A percentile compares a stretch with the other conserved stretches of the same genome.
phyloP scores from a whole-genome alignment of 768 basidiomycete genomes.

The Pilatotrama ljubarskyi region DNA sequence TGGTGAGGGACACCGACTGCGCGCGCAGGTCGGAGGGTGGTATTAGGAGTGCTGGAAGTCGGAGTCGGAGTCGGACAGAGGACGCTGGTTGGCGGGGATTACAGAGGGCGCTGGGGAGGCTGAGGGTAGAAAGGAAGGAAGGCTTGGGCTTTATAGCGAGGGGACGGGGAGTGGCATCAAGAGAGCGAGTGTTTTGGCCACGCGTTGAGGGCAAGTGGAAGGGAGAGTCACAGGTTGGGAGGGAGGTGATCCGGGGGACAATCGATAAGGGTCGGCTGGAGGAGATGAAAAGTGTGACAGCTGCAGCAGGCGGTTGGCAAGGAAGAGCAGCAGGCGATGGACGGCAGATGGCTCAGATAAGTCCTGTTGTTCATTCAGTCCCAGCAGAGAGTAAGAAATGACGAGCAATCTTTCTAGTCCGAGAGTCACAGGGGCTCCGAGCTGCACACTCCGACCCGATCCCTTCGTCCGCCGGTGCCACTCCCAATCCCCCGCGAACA shows the following conservation, averaged over 20 bases:
- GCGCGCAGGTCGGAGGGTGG: background rate
- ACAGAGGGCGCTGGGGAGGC: slow-evolving; percentile 17
- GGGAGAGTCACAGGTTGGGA: slow-evolving; percentile 28
- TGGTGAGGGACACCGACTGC: slow-evolving; percentile 4
- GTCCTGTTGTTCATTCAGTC: no score
- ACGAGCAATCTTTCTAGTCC: background rate
- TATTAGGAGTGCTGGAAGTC: slow-evolving; percentile 12
- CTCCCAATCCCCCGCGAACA: slow-evolving; percentile 12
- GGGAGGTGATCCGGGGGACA: slow-evolving; percentile 25
- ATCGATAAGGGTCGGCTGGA: slow-evolving; percentile 31
- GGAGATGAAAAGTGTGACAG: slow-evolving; percentile 4
- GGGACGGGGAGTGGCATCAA: slow-evolving; percentile 21
- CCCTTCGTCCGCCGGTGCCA: slow-evolving; percentile 3
- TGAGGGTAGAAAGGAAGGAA: slow-evolving; percentile 15
- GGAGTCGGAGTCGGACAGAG: background rate
- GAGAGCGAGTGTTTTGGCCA: slow-evolving; percentile 16
- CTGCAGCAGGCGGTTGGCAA: slow-evolving; percentile 14
- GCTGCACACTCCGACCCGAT: slow-evolving; percentile 8
- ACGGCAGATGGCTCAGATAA: slow-evolving; percentile 3
- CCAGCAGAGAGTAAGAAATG: background rate
- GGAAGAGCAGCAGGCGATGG: slow-evolving; percentile 6
- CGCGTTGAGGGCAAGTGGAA: slow-evolving; percentile 6
- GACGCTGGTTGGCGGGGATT: slow-evolving; percentile 10
- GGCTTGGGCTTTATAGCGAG: slow-evolving; percentile 35
- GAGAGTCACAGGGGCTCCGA: slow-evolving; percentile 14